Percentiles rank a stretch among this genome's conserved stretches.
Evolutionary conservation across 768 basidiomycete species (phyloP).

Genomic region (Tremella mesenterica): DNA sequence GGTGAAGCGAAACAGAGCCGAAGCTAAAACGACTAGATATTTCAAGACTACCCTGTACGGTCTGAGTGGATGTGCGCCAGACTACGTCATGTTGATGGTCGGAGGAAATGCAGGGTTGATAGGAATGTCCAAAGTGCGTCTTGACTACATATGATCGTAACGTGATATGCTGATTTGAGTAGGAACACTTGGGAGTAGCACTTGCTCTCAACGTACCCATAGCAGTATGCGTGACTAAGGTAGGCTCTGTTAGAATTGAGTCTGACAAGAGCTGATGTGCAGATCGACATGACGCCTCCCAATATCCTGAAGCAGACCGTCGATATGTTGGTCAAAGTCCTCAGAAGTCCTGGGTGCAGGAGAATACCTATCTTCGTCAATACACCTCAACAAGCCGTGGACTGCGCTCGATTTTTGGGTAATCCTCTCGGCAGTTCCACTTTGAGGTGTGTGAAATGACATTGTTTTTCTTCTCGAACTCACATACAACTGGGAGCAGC

Average conservation of each 20-base stretch:
- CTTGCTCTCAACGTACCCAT: conserved; percentile 89
- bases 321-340: conserved; percentile 83
- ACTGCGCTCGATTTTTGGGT: conserved; percentile 37
- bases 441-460: conserved; percentile 2
- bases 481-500: too few species aligned
- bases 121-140: conserved; percentile 44
- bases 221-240: conserved; percentile 84
- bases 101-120: conserved; percentile 72
- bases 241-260: conserved; percentile 31
- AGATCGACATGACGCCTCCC: conserved; percentile 94
- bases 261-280: not conserved
- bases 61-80: conserved; percentile 81
- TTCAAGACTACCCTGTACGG: conserved; percentile 81
- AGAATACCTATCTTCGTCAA: conserved; percentile 53
- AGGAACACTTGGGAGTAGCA: conserved; percentile 92
- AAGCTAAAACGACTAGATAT: conserved; percentile 27
- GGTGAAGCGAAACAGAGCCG: too few species aligned
- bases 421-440: conserved; percentile 16
- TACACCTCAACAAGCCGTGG: conserved; percentile 69
- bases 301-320: conserved; percentile 84
- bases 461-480: not conserved
- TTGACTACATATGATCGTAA: not conserved
- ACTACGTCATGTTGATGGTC: conserved; percentile 77
- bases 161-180: conserved; percentile 48
- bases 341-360: conserved; percentile 81